A percentile compares a stretch with the other conserved stretches of the same genome.
These are phyloP conservation scores for Rubia peregrina DNA, from an alignment of 305 asterid species.

Conservation along the genomic window DNA sequence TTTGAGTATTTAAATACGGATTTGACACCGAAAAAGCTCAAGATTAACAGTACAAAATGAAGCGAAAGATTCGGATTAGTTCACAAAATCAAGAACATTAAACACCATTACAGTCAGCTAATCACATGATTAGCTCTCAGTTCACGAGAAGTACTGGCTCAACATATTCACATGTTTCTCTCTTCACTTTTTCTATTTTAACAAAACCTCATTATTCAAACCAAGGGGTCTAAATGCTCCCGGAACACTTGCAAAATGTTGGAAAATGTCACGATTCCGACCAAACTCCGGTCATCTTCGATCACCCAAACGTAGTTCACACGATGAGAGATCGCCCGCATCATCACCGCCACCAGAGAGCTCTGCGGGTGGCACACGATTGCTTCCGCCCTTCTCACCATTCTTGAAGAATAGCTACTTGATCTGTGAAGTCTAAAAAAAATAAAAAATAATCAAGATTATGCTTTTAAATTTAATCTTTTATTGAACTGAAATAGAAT, in stretches of 20 bases:
- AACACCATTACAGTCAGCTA: neutral
- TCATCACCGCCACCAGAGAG: constrained; percentile 90
- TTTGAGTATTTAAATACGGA: no score
- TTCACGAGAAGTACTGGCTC: constrained; percentile 22
- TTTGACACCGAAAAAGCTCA: neutral
- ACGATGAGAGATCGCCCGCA: constrained; percentile 79
- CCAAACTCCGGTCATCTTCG: constrained; percentile 59
- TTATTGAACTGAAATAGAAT: no score
- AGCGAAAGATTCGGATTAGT: neutral
- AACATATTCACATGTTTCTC: constrained; percentile 30
- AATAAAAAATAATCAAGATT: no score
- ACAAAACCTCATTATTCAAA: constrained; percentile 15
- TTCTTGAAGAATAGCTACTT: constrained; percentile 49
- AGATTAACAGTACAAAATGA: neutral
- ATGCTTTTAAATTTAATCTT: no score
- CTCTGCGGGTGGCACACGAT: constrained; percentile 72
- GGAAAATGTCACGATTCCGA: constrained; percentile 70
- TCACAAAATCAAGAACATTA: neutral
- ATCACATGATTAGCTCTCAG: constrained; percentile 1
- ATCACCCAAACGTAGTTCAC: constrained; percentile 83
- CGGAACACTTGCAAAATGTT: constrained; percentile 53
- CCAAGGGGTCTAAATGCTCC: constrained; percentile 37
- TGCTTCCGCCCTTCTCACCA: constrained; percentile 66
- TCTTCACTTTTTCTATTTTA: constrained; percentile 10
- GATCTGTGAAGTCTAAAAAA: constrained; percentile 28